phyloP scores from a whole-genome alignment of 2,329 filamentous ascomycete species.

The Verticillium nubilum region DNA sequence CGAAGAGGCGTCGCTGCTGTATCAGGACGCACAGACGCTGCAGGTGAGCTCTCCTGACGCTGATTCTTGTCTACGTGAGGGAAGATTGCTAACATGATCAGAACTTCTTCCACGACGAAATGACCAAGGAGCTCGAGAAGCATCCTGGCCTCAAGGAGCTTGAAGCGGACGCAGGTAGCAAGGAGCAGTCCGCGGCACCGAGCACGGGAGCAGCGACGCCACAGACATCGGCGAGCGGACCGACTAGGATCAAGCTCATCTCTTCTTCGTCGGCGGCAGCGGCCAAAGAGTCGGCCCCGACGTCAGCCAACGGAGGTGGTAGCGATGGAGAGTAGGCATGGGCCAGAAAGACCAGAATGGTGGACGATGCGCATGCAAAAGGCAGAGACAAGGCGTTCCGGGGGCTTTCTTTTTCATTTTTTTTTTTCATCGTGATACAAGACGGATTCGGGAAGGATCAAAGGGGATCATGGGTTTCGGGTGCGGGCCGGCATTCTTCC shows the following conservation, averaged over 20 bases:
- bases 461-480: slow-evolving; percentile 9
- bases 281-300: slow-evolving; percentile 10
- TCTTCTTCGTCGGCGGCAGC: slow-evolving; percentile 25
- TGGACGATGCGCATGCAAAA: not conserved
- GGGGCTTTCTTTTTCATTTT: not conserved
- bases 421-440: slow-evolving; percentile 4
- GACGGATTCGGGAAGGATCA: slow-evolving; percentile 11
- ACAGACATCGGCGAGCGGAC: slow-evolving; percentile 45
- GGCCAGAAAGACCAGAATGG: not conserved
- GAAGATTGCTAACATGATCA: slow-evolving; percentile 30
- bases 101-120: slow-evolving; percentile 51
- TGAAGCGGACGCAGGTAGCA: slow-evolving; percentile 36
- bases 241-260: slow-evolving; percentile 66
- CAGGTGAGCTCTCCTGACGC: slow-evolving; percentile 53
- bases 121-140: slow-evolving; percentile 47
- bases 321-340: slow-evolving; percentile 47
- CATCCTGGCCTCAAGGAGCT: slow-evolving; percentile 51
- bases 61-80: not conserved
- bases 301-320: slow-evolving; percentile 21
- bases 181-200: slow-evolving; percentile 40
- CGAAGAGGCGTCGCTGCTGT: slow-evolving; percentile 88
- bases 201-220: slow-evolving; percentile 60
- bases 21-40: slow-evolving; percentile 87
- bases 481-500: slow-evolving; percentile 4
- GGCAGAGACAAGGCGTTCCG: not conserved